These are phyloP conservation scores for Oxyria digyna DNA, from an alignment of 148 eudicot genomes.

Conservation along the genomic window DNA sequence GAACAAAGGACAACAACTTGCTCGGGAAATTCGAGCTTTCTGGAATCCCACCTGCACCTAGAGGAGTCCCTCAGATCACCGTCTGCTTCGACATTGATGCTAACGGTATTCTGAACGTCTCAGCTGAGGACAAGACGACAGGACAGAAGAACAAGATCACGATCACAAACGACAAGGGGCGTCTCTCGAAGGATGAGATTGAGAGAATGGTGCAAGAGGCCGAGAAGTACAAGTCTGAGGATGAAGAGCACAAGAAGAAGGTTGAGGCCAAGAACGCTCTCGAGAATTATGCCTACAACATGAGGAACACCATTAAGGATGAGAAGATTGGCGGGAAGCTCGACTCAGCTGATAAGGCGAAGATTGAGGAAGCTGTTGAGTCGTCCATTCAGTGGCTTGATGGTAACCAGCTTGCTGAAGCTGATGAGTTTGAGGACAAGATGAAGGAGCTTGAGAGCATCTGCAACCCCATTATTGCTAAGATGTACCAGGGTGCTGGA, in stretches of 20 bases:
- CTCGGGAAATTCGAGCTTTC: slow-evolving; percentile 11
- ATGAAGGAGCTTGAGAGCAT: slow-evolving; percentile 7
- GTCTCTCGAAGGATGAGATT: slow-evolving; percentile 8
- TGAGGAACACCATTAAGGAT: slow-evolving; percentile 13
- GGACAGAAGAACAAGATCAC: slow-evolving; percentile 14
- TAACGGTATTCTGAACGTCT: slow-evolving; percentile 8
- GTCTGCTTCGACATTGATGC: no score
- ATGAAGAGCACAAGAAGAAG: no score
- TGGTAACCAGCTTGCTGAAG: slow-evolving; percentile 11
- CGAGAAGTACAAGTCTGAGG: slow-evolving; percentile 9
- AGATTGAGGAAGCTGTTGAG: slow-evolving; percentile 13
- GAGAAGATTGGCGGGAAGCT: slow-evolving; percentile 13
- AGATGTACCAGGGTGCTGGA: slow-evolving; percentile 8
- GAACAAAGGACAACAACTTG: slow-evolving; percentile 12
- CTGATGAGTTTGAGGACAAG: no score
- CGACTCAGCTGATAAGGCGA: slow-evolving; percentile 9
- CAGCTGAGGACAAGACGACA: slow-evolving; percentile 11
- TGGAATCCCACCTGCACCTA: slow-evolving; percentile 5
- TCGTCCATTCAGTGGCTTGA: slow-evolving; percentile 9
- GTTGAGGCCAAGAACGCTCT: no score
- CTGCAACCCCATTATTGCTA: slow-evolving; percentile 3
- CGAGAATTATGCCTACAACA: no score
- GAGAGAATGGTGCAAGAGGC: slow-evolving; percentile 11
- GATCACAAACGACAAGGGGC: slow-evolving; percentile 10
- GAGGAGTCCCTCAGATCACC: slow-evolving; percentile 8